These are phyloP conservation scores for Pleurotus eryngii DNA, from an alignment of 768 basidiomycete genomes.

Conservation along the genomic window DNA sequence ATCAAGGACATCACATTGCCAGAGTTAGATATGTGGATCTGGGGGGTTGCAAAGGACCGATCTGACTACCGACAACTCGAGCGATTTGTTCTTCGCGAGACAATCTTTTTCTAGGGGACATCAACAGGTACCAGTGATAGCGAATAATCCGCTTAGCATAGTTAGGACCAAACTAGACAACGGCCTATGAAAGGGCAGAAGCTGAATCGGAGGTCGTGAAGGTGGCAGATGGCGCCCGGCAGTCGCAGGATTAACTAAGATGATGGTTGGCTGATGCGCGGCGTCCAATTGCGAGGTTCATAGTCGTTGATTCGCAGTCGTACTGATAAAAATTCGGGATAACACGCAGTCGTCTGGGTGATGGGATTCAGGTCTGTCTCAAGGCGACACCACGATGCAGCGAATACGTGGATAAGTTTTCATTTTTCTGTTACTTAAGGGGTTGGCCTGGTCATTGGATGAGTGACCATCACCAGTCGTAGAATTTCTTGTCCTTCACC, in stretches of 20 bases:
- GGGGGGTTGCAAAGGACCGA: conserved; percentile 78
- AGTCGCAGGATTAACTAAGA: neutral
- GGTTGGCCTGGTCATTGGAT: neutral
- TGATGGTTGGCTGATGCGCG: neutral
- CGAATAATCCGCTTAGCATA: neutral
- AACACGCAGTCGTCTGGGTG: neutral
- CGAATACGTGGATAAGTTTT: neutral
- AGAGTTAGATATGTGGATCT: conserved; percentile 75
- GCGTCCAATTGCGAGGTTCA: neutral
- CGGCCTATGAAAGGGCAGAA: neutral
- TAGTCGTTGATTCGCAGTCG: neutral
- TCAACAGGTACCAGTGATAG: neutral
- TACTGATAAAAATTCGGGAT: neutral
- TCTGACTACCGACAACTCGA: conserved; percentile 63
- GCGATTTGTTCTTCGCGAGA: conserved; percentile 64
- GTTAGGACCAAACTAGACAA: neutral
- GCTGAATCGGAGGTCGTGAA: conserved; percentile 3
- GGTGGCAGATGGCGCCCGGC: neutral
- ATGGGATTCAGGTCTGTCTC: neutral
- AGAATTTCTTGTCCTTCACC: neutral
- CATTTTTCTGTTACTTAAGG: neutral
- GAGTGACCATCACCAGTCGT: too few relatives aligned
- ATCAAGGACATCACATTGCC: conserved; percentile 55
- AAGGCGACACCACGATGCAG: neutral
- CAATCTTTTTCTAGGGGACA: conserved; percentile 60